Evolutionary conservation across 331 rosid genomes (phyloP).

Genomic region (Dryas integrifolia): DNA sequence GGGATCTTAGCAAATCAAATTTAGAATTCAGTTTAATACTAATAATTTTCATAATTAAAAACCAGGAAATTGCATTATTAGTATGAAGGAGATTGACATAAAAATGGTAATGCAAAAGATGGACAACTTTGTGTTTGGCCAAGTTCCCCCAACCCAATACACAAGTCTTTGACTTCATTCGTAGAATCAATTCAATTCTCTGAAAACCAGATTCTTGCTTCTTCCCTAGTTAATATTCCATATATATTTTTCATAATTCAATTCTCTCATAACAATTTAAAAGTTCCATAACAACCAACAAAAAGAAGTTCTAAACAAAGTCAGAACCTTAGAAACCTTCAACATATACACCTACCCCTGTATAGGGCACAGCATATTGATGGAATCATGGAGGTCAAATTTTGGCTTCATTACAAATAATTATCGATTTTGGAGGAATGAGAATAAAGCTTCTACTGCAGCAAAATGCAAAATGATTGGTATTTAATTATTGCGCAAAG

Average conservation of each 20-base stretch:
- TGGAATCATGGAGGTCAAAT: background rate
- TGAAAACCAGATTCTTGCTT: background rate
- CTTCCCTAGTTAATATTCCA: background rate
- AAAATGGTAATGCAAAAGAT: background rate
- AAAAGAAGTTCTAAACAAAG: background rate
- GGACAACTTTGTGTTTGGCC: background rate
- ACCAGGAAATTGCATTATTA: background rate
- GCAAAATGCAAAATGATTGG: background rate
- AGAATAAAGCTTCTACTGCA: background rate
- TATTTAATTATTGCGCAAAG: background rate
- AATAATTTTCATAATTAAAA: background rate
- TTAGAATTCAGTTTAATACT: background rate
- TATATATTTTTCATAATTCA: background rate
- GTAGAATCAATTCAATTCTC: background rate
- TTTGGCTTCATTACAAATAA: background rate
- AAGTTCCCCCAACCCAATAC: background rate
- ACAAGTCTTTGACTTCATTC: slow-evolving; percentile 4
- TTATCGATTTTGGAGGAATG: background rate
- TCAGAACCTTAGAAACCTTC: background rate
- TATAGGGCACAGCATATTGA: background rate
- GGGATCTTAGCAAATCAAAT: background rate
- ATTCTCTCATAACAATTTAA: background rate
- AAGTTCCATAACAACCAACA: background rate
- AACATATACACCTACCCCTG: background rate
- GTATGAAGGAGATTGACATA: background rate